Evolutionary conservation across 345 rosid species (phyloP), one percentile per base, ranked within the genome.

Genomic region (Sisymbrium irio): DNA sequence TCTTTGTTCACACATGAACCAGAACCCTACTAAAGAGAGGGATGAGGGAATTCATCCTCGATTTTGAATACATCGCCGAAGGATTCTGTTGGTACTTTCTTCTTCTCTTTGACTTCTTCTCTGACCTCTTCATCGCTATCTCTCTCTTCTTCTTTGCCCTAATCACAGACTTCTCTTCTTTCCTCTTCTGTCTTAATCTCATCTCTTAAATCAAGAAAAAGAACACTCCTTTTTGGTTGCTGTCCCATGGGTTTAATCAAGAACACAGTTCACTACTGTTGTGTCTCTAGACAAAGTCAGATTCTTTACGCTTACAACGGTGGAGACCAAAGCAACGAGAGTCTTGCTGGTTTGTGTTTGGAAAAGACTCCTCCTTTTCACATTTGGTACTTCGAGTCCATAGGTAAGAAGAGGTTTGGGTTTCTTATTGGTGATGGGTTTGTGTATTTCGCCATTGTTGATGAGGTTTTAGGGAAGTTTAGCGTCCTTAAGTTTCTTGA

Each of bases 351-450:
- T 9, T 63, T 90, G 82, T 87, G 87, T 61, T 62, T 90, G 74
- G 95, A 88, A 71, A 82, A 71, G 79, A 64, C 80, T 61, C 97
- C 97, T 4, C 76, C 82, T 7, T 93, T 85, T 62, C 98, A 93
- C 69, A 83, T 62, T 69, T 88, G 95, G 95, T 93, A 93, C 75
- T 87, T 86, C 42, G 98, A 90, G 84, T 87, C 98, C 0, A 18
- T 80, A 0, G 69, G 83, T 44, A 83, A 78, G 74, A 86, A 45
- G 67, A 88, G 86, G 19, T 88, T 82, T 19, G 93, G 96, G 5
- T 90, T 88, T 69, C 58, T 93, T 57, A 73, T 87, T 0, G 93
- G 88, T 70, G 93, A 88, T 59, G 89, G 89, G 75, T 84, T 69
- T 78, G 82, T 86, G 46, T 88, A 83, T 80, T 88, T 93, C 44